Conservation (phyloP, 140 eudicot genomes). For the Oenanthe javanica region DNA sequence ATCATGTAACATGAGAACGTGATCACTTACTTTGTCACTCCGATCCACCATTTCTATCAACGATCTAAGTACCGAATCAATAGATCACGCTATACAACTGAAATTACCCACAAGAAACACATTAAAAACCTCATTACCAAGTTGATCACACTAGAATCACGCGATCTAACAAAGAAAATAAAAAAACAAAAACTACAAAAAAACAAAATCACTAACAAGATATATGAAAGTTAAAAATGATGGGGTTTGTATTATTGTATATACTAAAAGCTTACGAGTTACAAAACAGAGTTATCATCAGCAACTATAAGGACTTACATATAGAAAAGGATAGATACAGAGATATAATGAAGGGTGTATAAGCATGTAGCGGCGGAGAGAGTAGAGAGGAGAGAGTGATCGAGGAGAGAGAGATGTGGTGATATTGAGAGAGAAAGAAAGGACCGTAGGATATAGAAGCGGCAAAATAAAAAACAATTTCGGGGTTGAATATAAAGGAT, state of each 20-base stretch:
- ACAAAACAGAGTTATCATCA: not conserved
- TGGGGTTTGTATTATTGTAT: too few species aligned
- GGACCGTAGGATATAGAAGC: not conserved
- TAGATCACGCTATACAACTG: not conserved
- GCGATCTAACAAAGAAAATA: not conserved
- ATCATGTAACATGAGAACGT: not conserved
- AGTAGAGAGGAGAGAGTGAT: not conserved
- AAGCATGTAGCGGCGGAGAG: not conserved
- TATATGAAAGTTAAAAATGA: not conserved
- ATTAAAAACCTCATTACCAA: not conserved
- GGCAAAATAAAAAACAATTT: not conserved
- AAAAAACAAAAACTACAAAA: not conserved
- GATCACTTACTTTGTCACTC: constrained; percentile 72
- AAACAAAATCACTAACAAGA: not conserved
- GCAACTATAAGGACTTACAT: not conserved
- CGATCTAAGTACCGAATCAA: constrained; percentile 1
- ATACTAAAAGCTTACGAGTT: not conserved
- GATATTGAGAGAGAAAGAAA: not conserved
- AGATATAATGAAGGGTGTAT: not conserved
- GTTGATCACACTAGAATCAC: not conserved
- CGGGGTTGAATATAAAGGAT: not conserved
- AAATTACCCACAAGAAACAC: too few species aligned
- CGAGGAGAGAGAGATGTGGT: not conserved
- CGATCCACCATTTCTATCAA: constrained; percentile 45
- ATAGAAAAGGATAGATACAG: not conserved